Evolutionary conservation across 345 rosid genomes (phyloP), one percentile per base, ranked within the genome.

Genomic region (Populus tremula): DNA sequence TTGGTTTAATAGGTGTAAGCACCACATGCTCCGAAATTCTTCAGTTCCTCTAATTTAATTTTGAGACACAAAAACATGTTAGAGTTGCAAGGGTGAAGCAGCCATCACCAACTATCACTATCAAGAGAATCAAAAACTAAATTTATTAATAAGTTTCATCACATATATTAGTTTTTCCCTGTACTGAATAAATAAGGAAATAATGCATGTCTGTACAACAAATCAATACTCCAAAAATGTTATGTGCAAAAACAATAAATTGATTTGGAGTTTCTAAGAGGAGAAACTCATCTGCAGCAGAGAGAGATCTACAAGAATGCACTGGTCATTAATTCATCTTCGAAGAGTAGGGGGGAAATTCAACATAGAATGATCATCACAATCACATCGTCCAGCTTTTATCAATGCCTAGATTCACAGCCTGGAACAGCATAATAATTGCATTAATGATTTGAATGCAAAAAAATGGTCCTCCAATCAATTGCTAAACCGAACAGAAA

Each of bases 271-370:
- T 71, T 78, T 86, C 89, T 75, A 87, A 76, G 85, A 77, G 83
- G 81, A 85, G 86, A 78, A 83, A 86, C 90, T 88, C 90, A 88
- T 86, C 92, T 89, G 91, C 86, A 81, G 72, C 79, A 76, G 76
- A 81, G 72, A 79, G 79, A 82, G 78, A 81, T 73, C 82, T 84
- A 87, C 84, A 90, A 81, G 81, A 80, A 76, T 61, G 84, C 69
- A 80, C 45, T 76, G 80, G 76, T 82, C 76, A 78, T 81, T 73
- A 75, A 79, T 69, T 75, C 75, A 72, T 83, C 88, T 62, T 77
- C 78, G 63, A 81, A 64, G 33, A 76, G 74, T 68, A n/a, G 73
- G 81, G 66, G 76, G 78, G 78, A 71, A 72, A 75, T 69, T 73
- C 29, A 67, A 77, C 66, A 79, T 9, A 50, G 82, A 76, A 67